Percentiles rank a stretch among this genome's conserved stretches.
phyloP scores from a whole-genome alignment of 129 eudicot species.

The Lactuca saligna region DNA sequence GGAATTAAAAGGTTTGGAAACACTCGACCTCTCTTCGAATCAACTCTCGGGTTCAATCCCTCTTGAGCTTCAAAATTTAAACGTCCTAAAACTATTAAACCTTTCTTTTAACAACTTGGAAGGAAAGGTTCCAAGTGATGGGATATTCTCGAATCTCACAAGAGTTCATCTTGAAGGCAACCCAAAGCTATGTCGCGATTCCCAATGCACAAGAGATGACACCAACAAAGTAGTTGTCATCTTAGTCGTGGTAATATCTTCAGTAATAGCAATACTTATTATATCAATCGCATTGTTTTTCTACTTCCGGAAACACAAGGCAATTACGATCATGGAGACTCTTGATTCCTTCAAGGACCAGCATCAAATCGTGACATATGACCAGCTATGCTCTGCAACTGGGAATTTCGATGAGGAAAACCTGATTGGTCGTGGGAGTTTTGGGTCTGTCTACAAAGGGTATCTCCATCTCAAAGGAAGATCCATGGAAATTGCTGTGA shows the following conservation, averaged over 20 bases:
- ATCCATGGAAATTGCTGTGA: constrained; percentile 44
- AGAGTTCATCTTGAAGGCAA: constrained; percentile 56
- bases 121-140: constrained; percentile 53
- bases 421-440: constrained; percentile 61
- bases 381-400: constrained; percentile 57
- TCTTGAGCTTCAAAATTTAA: constrained; percentile 32
- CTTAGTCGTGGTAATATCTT: background rate
- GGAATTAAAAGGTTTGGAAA: constrained; percentile 47
- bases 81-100: constrained; percentile 45
- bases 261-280: constrained; percentile 17
- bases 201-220: constrained; percentile 17
- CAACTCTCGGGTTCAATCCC: constrained; percentile 64
- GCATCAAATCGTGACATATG: constrained; percentile 52
- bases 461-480: constrained; percentile 28
- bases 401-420: constrained; percentile 41
- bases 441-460: constrained; percentile 65
- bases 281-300: constrained; percentile 11
- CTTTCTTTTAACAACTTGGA: constrained; percentile 65
- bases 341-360: constrained; percentile 36
- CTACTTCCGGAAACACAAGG: constrained; percentile 29
- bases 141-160: constrained; percentile 46
- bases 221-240: background rate
- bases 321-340: background rate
- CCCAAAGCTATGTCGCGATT: constrained; percentile 38
- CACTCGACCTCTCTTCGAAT: constrained; percentile 64